Base-by-base conservation (phyloP, 2,329 filamentous ascomycete genomes). In the Clonostachys byssicola region DNA sequence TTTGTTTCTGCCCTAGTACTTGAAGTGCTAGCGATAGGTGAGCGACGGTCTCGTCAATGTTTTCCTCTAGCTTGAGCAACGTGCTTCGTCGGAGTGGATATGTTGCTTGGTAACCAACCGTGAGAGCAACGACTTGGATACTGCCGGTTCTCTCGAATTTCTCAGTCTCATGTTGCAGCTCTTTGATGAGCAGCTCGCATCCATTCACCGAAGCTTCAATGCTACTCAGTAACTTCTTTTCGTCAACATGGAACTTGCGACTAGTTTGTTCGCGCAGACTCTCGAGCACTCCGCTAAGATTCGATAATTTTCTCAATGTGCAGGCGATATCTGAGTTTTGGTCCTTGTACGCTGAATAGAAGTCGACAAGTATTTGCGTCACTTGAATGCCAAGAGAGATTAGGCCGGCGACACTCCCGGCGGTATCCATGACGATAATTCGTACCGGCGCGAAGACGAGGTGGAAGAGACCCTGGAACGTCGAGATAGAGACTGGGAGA, bases 381-480 rank as follows among this genome's bases (percentile, higher is more conserved):
- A 63, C 58, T 51, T 65, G 54, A 13, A 71, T 60, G 38, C 64
- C 62, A 5, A 72, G 57, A 6, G 66, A 70, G 34, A 70, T 51
- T 36, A 71, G 44, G 14, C 64, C 63, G 2, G 55, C 56, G 14
- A 53, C 55, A 40, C 58, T 57, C 42, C 54, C 58, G 23, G 58
- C 52, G 34, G 64, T 55, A 35, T 44, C 43, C 30, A 34, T 34
- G 16, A 23, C 36, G 43, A 23, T 23, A 6, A 23, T 23, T 23
- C 20, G 20, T 23, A 23, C 20, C 20, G 5, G 20, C 20, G 20
- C 20, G 8, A 6, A 23, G 20, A 23, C 6, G 8, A 23, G 20
- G 8, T 23, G 5, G 20, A 23, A 23, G 20, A 23, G 20, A 23
- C 20, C 20, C 5, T 23, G 20, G 5, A 23, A 23, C 5, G 20